Base-by-base conservation (phyloP, 352 stramenopile species). In the Hyaloperonospora brassicae region DNA sequence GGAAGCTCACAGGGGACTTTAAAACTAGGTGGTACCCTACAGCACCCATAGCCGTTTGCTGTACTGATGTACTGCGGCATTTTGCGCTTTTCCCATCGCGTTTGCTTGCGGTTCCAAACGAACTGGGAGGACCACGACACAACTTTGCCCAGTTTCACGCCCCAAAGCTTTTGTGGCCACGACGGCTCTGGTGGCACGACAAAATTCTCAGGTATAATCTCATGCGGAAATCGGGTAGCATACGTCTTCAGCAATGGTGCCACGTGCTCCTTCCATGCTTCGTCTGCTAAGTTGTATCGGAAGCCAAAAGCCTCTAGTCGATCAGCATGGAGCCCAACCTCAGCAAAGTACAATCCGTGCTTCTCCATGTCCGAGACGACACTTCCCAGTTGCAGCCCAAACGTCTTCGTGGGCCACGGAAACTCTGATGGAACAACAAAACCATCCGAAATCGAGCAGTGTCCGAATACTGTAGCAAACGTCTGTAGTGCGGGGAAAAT, bases 281-380 rank as follows among this genome's bases (percentile, higher is more conserved):
- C 36, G 25, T 70, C 59, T 47, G 40, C 38, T 22, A 70, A 31
- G 34, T 67, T 59, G 50, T 66, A 67, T 41, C 53, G 38, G 35
- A 70, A 70, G 30, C 62, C 62, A 10, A 70, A 67, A 5, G 50
- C 55, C n/a, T 64, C 62, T 14, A 70, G 35, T 10, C 50, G 53
- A 47, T 70, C 59, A 6, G 62, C 62, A 44, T 70, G 58, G 3
- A 63, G 50, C 1, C 58, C 62, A 47, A 67, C 34, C 8, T 70
- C 48, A 8, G 51, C n/a, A 31, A 70, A 67, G 25, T 59, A 67
- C 13, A 17, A 8, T 17, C 62, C 62, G 22, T 11, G 23, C 17
- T 44, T 52, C 30, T 67, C 53, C 42, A 70, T 61, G 14, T 10
- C 40, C 35, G 46, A 39, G 17, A 57, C 47, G 22, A 66, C 55